Evolutionary conservation across 208 protist genomes (phyloP).

Genomic region (Zelonia costaricensis): DNA sequence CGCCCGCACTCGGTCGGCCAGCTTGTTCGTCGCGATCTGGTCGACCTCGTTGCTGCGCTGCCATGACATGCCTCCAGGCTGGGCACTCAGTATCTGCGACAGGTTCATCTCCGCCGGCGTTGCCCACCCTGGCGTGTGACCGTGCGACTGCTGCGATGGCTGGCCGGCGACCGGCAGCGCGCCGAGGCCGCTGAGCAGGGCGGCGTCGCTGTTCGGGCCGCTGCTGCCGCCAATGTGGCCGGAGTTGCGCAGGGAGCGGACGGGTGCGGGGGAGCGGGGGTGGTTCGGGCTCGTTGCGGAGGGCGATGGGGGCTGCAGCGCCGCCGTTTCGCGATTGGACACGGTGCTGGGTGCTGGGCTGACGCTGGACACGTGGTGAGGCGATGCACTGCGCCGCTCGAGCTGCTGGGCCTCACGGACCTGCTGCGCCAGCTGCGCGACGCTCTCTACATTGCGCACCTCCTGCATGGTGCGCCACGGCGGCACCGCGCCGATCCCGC

Average conservation of each 20-base stretch:
- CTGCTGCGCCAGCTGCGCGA: conserved; percentile 15
- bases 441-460: conserved; percentile 14
- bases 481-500: background rate
- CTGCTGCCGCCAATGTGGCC: too few relatives aligned
- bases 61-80: conserved; percentile 25
- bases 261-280: too few relatives aligned
- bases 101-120: background rate
- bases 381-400: background rate
- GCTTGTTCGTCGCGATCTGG: conserved; percentile 30
- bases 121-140: background rate
- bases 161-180: too few relatives aligned
- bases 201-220: too few relatives aligned
- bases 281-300: too few relatives aligned
- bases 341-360: too few relatives aligned
- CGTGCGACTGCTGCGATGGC: conserved; percentile 1
- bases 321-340: too few relatives aligned
- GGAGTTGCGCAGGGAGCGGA: too few relatives aligned
- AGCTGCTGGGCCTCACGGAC: conserved; percentile 5
- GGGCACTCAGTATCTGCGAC: conserved; percentile 15
- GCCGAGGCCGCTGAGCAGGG: too few relatives aligned
- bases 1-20: conserved; percentile 42
- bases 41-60: conserved; percentile 47
- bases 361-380: background rate
- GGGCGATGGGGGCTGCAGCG: too few relatives aligned
- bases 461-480: conserved; percentile 23